Evolutionary conservation across 148 eudicot species (phyloP).

Genomic region (Diospyros kaki): DNA sequence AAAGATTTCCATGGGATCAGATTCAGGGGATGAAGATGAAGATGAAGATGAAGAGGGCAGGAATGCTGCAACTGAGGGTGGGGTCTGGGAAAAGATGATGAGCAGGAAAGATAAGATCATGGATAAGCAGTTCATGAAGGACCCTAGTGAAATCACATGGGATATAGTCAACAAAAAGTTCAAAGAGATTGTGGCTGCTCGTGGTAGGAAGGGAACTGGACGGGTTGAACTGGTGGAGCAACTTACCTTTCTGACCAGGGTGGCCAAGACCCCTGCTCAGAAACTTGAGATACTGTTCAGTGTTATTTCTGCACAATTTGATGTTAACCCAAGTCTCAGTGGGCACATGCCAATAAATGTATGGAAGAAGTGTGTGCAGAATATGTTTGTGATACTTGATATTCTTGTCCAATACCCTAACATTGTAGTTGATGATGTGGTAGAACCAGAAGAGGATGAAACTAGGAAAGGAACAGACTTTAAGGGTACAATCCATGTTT

Average conservation of each 20-base stretch:
- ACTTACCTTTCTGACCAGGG: constrained; percentile 78
- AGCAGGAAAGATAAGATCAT: constrained; percentile 65
- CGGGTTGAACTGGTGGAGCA: constrained; percentile 87
- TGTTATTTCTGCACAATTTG: constrained; percentile 89
- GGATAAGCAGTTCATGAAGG: constrained; percentile 62
- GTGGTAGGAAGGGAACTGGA: constrained; percentile 88
- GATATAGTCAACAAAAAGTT: constrained; percentile 82
- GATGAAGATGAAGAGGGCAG: constrained; percentile 26
- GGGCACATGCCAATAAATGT: constrained; percentile 81
- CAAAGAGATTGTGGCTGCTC: constrained; percentile 74
- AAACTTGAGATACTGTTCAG: constrained; percentile 82
- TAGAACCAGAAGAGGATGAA: constrained; percentile 83
- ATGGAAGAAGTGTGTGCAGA: constrained; percentile 88
- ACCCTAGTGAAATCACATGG: constrained; percentile 42
- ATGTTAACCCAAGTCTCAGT: constrained; percentile 71
- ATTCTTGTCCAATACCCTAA: constrained; percentile 62
- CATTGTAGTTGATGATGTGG: constrained; percentile 76
- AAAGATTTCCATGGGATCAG: constrained; percentile 25
- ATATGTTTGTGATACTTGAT: constrained; percentile 68
- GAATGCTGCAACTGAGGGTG: constrained; percentile 15
- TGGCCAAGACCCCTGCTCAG: constrained; percentile 96
- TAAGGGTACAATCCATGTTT: constrained; percentile 65
- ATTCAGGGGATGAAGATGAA: constrained; percentile 34
- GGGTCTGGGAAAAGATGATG: constrained; percentile 51
- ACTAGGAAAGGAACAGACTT: constrained; percentile 71